Evolutionary conservation across 2,329 filamentous ascomycete species (phyloP).

Genomic region (Pseudopyricularia javanii): DNA sequence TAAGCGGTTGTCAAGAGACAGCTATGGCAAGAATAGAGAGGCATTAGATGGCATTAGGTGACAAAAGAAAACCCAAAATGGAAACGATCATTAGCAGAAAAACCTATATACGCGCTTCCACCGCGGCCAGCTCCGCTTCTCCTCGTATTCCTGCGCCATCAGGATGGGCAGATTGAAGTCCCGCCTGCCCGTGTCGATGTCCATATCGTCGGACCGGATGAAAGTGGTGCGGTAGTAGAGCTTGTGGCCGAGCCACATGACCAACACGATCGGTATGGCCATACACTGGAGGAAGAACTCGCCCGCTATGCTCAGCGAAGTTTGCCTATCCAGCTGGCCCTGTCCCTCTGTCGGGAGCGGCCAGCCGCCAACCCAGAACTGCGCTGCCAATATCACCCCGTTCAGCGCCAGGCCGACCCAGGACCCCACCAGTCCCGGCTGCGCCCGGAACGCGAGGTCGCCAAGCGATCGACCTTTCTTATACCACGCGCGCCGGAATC

Average conservation of each 20-base stretch:
- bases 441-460: conserved; percentile 71
- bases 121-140: conserved; percentile 56
- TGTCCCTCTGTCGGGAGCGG: conserved; percentile 46
- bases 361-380: conserved; percentile 80
- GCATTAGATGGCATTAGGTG: background rate
- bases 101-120: conserved; percentile 71
- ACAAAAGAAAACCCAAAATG: background rate
- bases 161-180: conserved; percentile 74
- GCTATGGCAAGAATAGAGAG: background rate
- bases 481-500: conserved; percentile 75
- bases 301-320: conserved; percentile 36
- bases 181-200: conserved; percentile 71
- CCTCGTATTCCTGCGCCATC: conserved; percentile 67
- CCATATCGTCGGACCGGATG: conserved; percentile 63
- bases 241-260: conserved; percentile 66
- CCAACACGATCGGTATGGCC: conserved; percentile 53
- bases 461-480: conserved; percentile 54
- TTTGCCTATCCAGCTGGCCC: conserved; percentile 16
- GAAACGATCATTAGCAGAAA: conserved; percentile 40
- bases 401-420: conserved; percentile 73
- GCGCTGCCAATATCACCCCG: conserved; percentile 60
- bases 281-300: conserved; percentile 63
- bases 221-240: conserved; percentile 57
- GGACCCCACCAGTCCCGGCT: conserved; percentile 67
- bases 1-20: background rate